Percentiles rank a stretch among this genome's conserved stretches.
These are phyloP conservation scores for Petunia secreta DNA, from an alignment of 257 asterid genomes.

Conservation along the genomic window DNA sequence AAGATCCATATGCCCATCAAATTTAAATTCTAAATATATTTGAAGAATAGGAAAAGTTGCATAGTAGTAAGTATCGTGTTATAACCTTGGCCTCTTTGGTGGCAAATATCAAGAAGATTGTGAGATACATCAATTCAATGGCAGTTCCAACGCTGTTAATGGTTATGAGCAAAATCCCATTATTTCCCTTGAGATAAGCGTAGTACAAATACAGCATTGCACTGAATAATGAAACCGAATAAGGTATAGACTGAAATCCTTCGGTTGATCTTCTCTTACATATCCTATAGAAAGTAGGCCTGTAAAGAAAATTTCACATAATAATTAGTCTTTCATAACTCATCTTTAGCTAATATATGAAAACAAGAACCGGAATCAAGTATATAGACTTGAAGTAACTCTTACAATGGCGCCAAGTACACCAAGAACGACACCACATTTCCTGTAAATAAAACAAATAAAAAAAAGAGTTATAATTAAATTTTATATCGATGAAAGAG, in stretches of 20 bases:
- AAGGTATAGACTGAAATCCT: slow-evolving; percentile 77
- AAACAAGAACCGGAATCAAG: background rate
- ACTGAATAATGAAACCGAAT: slow-evolving; percentile 77
- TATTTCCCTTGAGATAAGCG: slow-evolving; percentile 52
- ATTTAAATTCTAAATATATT: too few relatives aligned
- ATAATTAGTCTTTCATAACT: too few relatives aligned
- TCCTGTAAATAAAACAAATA: slow-evolving; percentile 40
- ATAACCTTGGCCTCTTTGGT: slow-evolving; percentile 58
- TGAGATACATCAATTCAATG: slow-evolving; percentile 47
- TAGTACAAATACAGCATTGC: slow-evolving; percentile 76
- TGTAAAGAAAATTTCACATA: slow-evolving; percentile 23
- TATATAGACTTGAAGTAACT: background rate
- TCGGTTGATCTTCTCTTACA: slow-evolving; percentile 70
- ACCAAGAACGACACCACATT: slow-evolving; percentile 83
- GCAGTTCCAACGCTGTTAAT: slow-evolving; percentile 57
- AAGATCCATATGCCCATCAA: background rate
- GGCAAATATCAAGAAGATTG: slow-evolving; percentile 61
- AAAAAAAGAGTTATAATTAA: background rate
- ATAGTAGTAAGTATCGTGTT: background rate
- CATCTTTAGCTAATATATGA: background rate
- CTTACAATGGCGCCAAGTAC: slow-evolving; percentile 75
- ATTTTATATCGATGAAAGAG: too few relatives aligned
- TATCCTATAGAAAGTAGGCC: slow-evolving; percentile 71
- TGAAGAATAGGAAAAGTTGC: background rate
- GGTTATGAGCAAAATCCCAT: slow-evolving; percentile 51